Evolutionary conservation across 2,329 filamentous ascomycete genomes (phyloP).

Genomic region (Clonostachys sp.): DNA sequence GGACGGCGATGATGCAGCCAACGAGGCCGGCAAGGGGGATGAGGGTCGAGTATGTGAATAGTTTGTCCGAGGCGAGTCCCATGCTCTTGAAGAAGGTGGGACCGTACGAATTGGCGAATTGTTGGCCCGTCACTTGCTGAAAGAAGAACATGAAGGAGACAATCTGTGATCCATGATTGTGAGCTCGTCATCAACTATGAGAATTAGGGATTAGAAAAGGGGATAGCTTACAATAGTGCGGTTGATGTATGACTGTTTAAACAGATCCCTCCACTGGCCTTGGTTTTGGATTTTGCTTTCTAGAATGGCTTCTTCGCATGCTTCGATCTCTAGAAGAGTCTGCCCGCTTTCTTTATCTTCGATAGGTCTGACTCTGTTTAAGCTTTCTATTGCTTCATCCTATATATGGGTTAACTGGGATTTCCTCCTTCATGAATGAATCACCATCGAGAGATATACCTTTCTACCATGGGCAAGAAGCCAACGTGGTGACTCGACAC

Average conservation of each 20-base stretch:
- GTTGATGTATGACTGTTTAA: slow-evolving; percentile 1
- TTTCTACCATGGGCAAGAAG: slow-evolving; percentile 43
- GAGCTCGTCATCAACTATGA: no score
- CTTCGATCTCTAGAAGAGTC: not conserved
- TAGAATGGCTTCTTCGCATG: not conserved
- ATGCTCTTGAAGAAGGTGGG: slow-evolving; percentile 3
- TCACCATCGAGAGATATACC: no score
- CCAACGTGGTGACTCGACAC: slow-evolving; percentile 58
- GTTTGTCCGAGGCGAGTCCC: slow-evolving; percentile 1
- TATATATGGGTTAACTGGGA: not conserved
- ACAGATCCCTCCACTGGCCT: slow-evolving; percentile 2
- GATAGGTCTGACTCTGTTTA: not conserved
- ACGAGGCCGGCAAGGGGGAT: slow-evolving; percentile 8
- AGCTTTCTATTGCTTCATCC: not conserved
- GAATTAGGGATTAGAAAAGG: not conserved
- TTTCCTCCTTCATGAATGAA: not conserved
- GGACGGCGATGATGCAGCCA: slow-evolving; percentile 5
- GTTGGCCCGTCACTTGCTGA: slow-evolving; percentile 11
- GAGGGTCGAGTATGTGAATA: slow-evolving; percentile 4
- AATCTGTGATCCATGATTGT: not conserved
- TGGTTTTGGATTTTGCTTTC: not conserved
- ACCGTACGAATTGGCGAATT: slow-evolving; percentile 11
- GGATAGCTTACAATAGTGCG: not conserved
- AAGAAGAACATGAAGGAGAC: slow-evolving; percentile 9
- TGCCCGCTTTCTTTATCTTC: not conserved